Base-by-base conservation (phyloP, 2,329 filamentous ascomycete genomes). In the Colletotrichum melonis region DNA sequence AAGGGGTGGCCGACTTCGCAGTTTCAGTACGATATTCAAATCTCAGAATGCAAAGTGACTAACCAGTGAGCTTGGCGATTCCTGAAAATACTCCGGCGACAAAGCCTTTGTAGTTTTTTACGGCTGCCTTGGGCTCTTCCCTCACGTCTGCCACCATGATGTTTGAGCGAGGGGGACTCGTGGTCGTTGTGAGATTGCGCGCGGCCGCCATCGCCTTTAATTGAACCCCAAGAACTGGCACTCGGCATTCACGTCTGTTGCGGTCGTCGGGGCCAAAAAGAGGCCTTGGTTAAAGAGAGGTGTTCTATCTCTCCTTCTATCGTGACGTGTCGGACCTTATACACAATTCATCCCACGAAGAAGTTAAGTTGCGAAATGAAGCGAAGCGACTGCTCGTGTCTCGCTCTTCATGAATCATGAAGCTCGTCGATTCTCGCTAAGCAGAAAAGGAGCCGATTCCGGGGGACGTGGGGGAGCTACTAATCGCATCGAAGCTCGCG, bases 81-180 rank as follows among this genome's bases (percentile, higher is more conserved):
- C 97, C 97, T 49, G 94, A 97, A 81, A 98, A 98, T 7, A 98
- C 91, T n/a, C 97, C 97, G 1, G 94, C 97, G 32, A 98, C 94
- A 81, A 98, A 99, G n/a, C 96, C 97, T 79, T 94, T 95, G 87
- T 98, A 98, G 81, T 94, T 92, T 77, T 86, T 89, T 78, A 75
- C 72, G 26, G 75, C 78, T 65, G 78, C 75, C 69, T 78, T 78
- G 80, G 83, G 81, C 80, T 84, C 83, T 56, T 74, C 68, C 67
- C 54, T 71, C 57, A 68, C 57, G n/a, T 75, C 74, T 24, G 65
- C 66, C 26, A 67, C 66, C 73, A 76, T 76, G 22, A 42, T 67
- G 63, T 60, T 42, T 54, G 64, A 49, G 56, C n/a, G 67, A 57
- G 26, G 28, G n/a, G 56, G 35, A 26, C 19, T 30, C n/a, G 35